Evolutionary conservation across 768 basidiomycete species (phyloP).

Genomic region (Leccinum disarticulatum): DNA sequence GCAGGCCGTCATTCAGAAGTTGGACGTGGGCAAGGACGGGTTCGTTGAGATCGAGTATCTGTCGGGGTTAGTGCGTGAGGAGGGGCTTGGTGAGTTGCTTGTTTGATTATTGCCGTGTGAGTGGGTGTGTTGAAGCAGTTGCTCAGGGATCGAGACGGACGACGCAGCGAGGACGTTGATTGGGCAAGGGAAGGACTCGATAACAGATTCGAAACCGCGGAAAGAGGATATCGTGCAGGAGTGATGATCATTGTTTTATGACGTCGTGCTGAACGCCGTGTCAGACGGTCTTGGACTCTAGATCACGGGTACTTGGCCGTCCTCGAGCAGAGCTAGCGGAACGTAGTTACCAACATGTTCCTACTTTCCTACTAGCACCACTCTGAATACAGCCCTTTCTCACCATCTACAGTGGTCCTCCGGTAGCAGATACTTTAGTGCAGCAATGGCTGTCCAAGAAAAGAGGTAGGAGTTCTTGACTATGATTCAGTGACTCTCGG

Average conservation of each 20-base stretch:
- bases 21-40: slow-evolving; percentile 95
- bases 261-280: too few species aligned
- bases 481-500: too few species aligned
- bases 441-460: too few species aligned
- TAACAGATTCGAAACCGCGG: slow-evolving; percentile 77
- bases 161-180: slow-evolving; percentile 82
- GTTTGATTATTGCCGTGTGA: slow-evolving; percentile 1
- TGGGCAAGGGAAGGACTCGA: slow-evolving; percentile 80
- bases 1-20: slow-evolving; percentile 82
- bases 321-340: too few species aligned
- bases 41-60: slow-evolving; percentile 96
- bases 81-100: slow-evolving; percentile 70
- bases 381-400: too few species aligned
- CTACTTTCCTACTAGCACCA: too few species aligned
- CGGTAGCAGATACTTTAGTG: too few species aligned
- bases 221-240: slow-evolving; percentile 96
- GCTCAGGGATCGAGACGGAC: slow-evolving; percentile 74
- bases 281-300: too few species aligned
- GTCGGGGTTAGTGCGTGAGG: slow-evolving; percentile 81
- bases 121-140: background rate
- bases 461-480: too few species aligned
- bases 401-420: too few species aligned
- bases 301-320: too few species aligned
- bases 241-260: slow-evolving; percentile 26
- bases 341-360: too few species aligned